Conservation (phyloP, 805 yeast species). For the Lachancea dasiensis region DNA sequence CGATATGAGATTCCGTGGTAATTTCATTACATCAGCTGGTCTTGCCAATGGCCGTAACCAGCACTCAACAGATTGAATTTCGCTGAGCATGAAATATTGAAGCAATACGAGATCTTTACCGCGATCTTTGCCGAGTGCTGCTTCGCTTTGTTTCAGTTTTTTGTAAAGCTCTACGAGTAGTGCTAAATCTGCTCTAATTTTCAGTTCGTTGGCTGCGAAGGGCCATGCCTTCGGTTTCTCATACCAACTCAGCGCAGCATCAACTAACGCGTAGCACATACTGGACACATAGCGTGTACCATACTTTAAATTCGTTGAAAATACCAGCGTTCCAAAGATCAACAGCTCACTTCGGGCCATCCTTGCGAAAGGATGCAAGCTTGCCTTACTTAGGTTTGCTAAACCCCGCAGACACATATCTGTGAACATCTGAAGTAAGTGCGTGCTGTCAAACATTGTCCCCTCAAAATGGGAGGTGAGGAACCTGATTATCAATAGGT, state of each 20-base stretch:
- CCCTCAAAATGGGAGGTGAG: slow-evolving; percentile 78
- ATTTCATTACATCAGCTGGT: slow-evolving; percentile 33
- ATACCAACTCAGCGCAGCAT: slow-evolving; percentile 79
- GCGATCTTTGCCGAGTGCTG: slow-evolving; percentile 23
- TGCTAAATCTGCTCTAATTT: slow-evolving; percentile 61
- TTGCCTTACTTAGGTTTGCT: slow-evolving; percentile 46
- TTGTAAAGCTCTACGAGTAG: slow-evolving; percentile 47
- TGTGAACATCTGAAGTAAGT: slow-evolving; percentile 63
- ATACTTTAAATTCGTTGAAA: slow-evolving; percentile 48
- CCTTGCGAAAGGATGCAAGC: slow-evolving; percentile 79
- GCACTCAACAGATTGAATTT: slow-evolving; percentile 60
- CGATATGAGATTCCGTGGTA: slow-evolving; percentile 35
- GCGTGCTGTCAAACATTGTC: slow-evolving; percentile 62
- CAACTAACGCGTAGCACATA: slow-evolving; percentile 46
- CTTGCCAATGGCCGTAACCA: slow-evolving; percentile 55
- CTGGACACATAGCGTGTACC: slow-evolving; percentile 39
- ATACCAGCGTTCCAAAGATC: slow-evolving; percentile 58
- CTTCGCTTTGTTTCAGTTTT: slow-evolving; percentile 19
- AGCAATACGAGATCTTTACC: slow-evolving; percentile 50
- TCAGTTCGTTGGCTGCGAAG: slow-evolving; percentile 73
- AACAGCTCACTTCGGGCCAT: slow-evolving; percentile 68
- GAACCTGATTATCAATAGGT: slow-evolving; percentile 58
- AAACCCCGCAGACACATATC: slow-evolving; percentile 54
- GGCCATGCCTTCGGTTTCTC: slow-evolving; percentile 59
- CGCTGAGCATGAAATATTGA: slow-evolving; percentile 65